Percentiles rank a stretch among this genome's conserved stretches.
Conservation (phyloP, 441 rosid species). For the Breynia disticha region DNA sequence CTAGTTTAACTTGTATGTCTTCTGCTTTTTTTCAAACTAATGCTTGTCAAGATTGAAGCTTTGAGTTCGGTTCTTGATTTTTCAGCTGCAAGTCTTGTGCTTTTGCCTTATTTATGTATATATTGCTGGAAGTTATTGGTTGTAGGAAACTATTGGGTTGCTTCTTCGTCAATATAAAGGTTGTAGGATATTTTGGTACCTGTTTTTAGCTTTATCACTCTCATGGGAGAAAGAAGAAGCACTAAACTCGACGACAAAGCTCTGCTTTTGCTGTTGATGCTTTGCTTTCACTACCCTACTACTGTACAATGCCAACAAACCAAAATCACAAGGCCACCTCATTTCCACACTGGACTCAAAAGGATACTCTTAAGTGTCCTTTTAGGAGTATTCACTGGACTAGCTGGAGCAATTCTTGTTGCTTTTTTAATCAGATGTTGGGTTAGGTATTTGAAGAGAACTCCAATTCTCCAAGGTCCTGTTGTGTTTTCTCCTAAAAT, state of each 20-base stretch:
- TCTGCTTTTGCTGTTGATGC: constrained; percentile 31
- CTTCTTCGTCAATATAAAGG: neutral
- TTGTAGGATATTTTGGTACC: neutral
- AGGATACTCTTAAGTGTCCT: constrained; percentile 52
- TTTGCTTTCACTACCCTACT: constrained; percentile 25
- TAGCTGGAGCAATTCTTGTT: constrained; percentile 41
- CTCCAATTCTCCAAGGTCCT: constrained; percentile 89
- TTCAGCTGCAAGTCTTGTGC: too few relatives aligned
- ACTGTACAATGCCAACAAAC: constrained; percentile 40
- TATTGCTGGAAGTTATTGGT: too few relatives aligned
- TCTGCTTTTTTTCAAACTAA: too few relatives aligned
- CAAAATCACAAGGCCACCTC: constrained; percentile 31
- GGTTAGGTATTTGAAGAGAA: constrained; percentile 48
- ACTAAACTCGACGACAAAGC: too few relatives aligned
- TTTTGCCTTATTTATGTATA: too few relatives aligned
- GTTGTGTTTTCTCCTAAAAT: constrained; percentile 80
- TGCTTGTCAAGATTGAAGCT: too few relatives aligned
- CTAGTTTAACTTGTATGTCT: neutral
- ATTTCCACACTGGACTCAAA: constrained; percentile 39
- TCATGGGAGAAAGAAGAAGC: constrained; percentile 34
- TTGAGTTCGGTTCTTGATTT: too few relatives aligned
- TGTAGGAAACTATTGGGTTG: too few relatives aligned
- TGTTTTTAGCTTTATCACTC: neutral
- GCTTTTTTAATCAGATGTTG: constrained; percentile 50
- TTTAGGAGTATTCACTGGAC: constrained; percentile 61